Evolutionary conservation across 176 grass and related monocot species (phyloP), one percentile per base, ranked within the genome.

Genomic region (Cymbopogon citratus): DNA sequence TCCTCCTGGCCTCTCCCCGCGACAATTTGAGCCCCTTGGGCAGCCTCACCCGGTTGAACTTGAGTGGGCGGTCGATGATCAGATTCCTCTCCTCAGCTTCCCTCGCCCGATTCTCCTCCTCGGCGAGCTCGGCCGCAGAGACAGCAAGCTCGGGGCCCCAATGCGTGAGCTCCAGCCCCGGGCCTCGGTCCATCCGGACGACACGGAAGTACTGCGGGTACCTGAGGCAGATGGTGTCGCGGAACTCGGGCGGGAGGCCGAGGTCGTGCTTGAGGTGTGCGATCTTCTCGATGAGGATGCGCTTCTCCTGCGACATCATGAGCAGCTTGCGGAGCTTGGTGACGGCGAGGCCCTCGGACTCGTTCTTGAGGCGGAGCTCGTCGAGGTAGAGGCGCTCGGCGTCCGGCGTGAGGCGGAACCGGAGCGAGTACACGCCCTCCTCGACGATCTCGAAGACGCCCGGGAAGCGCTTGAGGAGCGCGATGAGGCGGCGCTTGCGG

Each of bases 331-430:
- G 71, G 34, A 99, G 87, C 89, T 99, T 99, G 63, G 86, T 40
- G 51, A 95, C 74, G 54, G 83, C 89, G 31, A 87, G 75, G 52
- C 85, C 85, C 86, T 99, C 92, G 84, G 94, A 93, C 84, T 99
- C 80, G 69, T 99, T 93, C 85, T 84, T 87, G 72, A 86, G 71
- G 5, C 85, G 40, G 77, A 93, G 81, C 83, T 99, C 96, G 74
- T 95, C 96, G 64, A 99, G 84, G 78, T 99, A 99, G 75, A 99
- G 84, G 18, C 86, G 83, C 80, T 99, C 96, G 9, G 96, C 96
- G 72, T 77, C 83, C 2, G 91, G 87, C 9, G 96, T 95, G 59
- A 99, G 92, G 28, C 79, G 89, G 74, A 99, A 90, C 26, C 77
- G 83, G 12, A 99, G 89, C 21, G 92, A 99, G 81, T 93, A 99